Conservation (phyloP, 169 alveolate species). For the Cryptosporidium tyzzeri region DNA sequence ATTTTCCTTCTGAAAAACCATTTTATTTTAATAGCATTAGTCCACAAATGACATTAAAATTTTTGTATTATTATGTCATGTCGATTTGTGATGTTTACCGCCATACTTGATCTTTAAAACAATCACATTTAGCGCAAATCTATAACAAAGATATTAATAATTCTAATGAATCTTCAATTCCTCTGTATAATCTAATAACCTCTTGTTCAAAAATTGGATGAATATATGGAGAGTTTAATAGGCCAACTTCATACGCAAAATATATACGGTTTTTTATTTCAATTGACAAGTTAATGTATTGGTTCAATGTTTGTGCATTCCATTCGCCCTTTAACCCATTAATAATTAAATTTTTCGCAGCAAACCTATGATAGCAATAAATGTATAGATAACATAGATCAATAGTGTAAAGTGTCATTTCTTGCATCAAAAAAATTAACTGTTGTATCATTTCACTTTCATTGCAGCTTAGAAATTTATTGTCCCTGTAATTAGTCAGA, state of each 20-base stretch:
- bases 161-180: constrained; percentile 48
- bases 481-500: not conserved
- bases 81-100: constrained; percentile 27
- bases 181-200: constrained; percentile 18
- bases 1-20: constrained; percentile 45
- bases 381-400: constrained; percentile 30
- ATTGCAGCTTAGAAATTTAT: not conserved
- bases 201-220: constrained; percentile 61
- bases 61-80: constrained; percentile 33
- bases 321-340: constrained; percentile 18
- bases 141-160: not conserved
- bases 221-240: constrained; percentile 39
- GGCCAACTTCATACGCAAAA: constrained; percentile 35
- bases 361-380: constrained; percentile 46
- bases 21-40: not conserved
- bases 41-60: constrained; percentile 60
- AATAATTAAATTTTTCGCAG: constrained; percentile 7
- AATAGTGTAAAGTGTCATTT: constrained; percentile 40
- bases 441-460: constrained; percentile 13
- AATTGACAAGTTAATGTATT: constrained; percentile 8
- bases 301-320: constrained; percentile 13
- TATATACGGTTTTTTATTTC: constrained; percentile 48
- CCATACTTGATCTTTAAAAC: constrained; percentile 29
- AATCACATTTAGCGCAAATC: not conserved
- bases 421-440: constrained; percentile 54